Evolutionary conservation across 768 basidiomycete species (phyloP).

Genomic region (Porphyrellus cyaneotinctus): DNA sequence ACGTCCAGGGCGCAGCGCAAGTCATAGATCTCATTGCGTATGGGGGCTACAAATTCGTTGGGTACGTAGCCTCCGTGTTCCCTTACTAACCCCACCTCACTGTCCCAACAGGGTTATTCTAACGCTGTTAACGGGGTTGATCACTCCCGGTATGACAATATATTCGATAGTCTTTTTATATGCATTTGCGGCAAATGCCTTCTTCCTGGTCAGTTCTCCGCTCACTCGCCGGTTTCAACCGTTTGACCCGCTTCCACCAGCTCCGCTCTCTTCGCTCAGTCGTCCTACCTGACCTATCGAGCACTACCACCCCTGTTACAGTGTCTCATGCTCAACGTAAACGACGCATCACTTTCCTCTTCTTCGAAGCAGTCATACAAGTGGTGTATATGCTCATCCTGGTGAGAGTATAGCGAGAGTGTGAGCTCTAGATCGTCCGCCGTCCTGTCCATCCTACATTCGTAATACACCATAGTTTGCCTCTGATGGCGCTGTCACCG

Average conservation of each 20-base stretch:
- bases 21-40: constrained; percentile 86
- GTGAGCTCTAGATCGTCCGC: not conserved
- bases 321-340: constrained; percentile 77
- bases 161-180: constrained; percentile 78
- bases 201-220: constrained; percentile 71
- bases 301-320: constrained; percentile 44
- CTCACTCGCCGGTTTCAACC: not conserved
- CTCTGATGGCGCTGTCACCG: not conserved
- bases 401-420: constrained; percentile 46
- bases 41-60: constrained; percentile 96
- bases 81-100: too few species aligned
- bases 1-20: constrained; percentile 69
- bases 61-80: constrained; percentile 44
- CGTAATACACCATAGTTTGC: constrained; percentile 6
- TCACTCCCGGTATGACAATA: constrained; percentile 57
- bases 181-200: constrained; percentile 82
- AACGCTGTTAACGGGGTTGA: constrained; percentile 67
- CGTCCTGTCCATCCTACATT: not conserved
- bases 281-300: constrained; percentile 73
- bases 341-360: constrained; percentile 85
- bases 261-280: constrained; percentile 90
- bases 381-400: constrained; percentile 83
- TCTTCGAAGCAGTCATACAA: constrained; percentile 80
- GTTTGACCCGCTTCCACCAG: constrained; percentile 39
- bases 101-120: constrained; percentile 74